phyloP scores from a whole-genome alignment of 352 stramenopile species.

The Phytophthora idaei region DNA sequence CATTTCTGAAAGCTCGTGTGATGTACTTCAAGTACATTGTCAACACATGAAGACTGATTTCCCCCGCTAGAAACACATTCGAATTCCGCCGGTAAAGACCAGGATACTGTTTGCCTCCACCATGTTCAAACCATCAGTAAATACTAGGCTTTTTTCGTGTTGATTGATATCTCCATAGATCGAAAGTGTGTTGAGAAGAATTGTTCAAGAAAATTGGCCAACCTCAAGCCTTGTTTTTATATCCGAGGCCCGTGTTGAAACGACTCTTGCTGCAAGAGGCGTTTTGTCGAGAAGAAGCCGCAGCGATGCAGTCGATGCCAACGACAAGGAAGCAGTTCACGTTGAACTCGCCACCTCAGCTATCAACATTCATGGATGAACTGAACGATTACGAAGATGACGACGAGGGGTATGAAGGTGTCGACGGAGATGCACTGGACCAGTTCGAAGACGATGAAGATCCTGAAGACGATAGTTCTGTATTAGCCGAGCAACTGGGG shows the following conservation, averaged over 20 bases:
- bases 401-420: slow-evolving; percentile 26
- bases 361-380: slow-evolving; percentile 17
- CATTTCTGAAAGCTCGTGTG: no score
- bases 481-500: slow-evolving; percentile 25
- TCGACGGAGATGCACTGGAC: slow-evolving; percentile 21
- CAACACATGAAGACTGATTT: neutral
- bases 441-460: slow-evolving; percentile 7
- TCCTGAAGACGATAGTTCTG: slow-evolving; percentile 3
- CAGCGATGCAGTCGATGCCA: neutral
- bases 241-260: slow-evolving; percentile 14
- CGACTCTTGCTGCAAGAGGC: slow-evolving; percentile 1
- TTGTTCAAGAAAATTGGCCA: no score
- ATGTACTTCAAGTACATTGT: neutral
- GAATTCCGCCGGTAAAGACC: neutral
- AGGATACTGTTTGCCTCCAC: no score
- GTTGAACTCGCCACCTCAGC: slow-evolving; percentile 20
- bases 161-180: no score
- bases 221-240: no score
- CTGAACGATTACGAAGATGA: slow-evolving; percentile 35
- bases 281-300: no score
- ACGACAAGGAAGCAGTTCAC: slow-evolving; percentile 24
- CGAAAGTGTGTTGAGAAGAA: no score
- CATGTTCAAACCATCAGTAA: no score
- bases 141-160: no score
- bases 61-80: neutral